Conservation (phyloP, 306 rosid species). For the Pueraria montana region DNA sequence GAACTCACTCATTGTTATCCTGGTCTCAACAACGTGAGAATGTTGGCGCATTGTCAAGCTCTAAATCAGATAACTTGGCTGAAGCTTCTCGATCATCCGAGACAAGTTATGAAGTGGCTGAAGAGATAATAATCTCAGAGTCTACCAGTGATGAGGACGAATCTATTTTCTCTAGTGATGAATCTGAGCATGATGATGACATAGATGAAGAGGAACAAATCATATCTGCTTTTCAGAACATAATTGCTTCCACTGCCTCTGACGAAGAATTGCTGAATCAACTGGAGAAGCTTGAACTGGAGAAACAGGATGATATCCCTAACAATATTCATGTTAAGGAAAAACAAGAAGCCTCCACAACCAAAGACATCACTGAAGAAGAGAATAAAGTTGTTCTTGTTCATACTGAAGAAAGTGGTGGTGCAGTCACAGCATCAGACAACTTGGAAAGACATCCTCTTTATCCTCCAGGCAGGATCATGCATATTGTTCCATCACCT, state of each 20-base stretch:
- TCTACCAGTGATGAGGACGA: background rate
- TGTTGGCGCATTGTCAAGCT: background rate
- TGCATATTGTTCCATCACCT: background rate
- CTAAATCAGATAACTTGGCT: background rate
- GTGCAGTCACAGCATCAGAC: background rate
- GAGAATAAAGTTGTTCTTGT: too few relatives aligned
- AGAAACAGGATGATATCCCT: too few relatives aligned
- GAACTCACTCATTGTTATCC: background rate
- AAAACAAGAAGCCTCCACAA: too few relatives aligned
- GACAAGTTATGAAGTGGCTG: background rate
- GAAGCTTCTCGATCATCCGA: background rate
- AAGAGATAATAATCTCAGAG: background rate
- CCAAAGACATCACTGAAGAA: background rate
- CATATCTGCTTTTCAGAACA: too few relatives aligned
- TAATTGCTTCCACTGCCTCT: too few relatives aligned
- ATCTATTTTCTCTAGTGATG: background rate
- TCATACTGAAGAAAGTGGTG: background rate
- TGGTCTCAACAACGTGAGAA: background rate
- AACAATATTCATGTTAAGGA: too few relatives aligned
- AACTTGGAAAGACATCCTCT: background rate
- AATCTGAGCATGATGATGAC: background rate
- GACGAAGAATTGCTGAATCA: too few relatives aligned
- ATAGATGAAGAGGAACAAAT: too few relatives aligned
- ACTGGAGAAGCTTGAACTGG: too few relatives aligned
- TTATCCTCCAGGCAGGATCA: constrained; percentile 8